A percentile compares a stretch with the other conserved stretches of the same genome.
Conservation (phyloP, 148 eudicot species). For the Salicornia ramosissima region DNA sequence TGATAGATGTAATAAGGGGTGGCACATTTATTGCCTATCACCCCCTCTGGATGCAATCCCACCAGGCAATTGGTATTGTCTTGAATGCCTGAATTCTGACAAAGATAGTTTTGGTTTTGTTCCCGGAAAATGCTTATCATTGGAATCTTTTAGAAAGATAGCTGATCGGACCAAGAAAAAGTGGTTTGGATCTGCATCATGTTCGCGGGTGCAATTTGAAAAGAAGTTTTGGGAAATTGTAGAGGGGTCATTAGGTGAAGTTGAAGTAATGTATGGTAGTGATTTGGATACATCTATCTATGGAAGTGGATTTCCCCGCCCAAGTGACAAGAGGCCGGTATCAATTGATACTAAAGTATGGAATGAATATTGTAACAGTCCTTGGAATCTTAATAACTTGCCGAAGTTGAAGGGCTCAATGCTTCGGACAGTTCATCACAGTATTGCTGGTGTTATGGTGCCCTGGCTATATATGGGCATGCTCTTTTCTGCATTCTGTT, state of each 20-base stretch:
- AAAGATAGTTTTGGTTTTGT: conserved; percentile 93
- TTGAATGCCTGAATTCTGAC: conserved; percentile 90
- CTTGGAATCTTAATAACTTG: conserved; percentile 97
- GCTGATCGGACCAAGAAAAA: conserved; percentile 89
- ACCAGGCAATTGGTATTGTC: conserved; percentile 93
- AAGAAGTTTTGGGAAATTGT: conserved; percentile 99
- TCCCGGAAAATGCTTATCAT: conserved; percentile 67
- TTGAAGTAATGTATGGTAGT: conserved; percentile 98
- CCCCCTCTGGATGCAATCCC: conserved; percentile 84
- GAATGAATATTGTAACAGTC: conserved; percentile 78
- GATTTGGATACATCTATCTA: conserved; percentile 88
- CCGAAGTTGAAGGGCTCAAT: conserved; percentile 90
- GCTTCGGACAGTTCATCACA: conserved; percentile 90
- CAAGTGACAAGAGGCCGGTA: conserved; percentile 50
- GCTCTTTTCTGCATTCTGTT: conserved; percentile 98
- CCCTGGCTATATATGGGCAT: conserved; percentile 98
- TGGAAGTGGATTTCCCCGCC: conserved; percentile 96
- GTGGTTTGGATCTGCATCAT: conserved; percentile 83
- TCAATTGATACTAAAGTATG: conserved; percentile 58
- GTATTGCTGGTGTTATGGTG: conserved; percentile 98
- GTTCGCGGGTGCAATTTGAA: conserved; percentile 72
- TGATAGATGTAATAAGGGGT: conserved; percentile 96
- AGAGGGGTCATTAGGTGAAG: conserved; percentile 84
- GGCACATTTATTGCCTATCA: conserved; percentile 92
- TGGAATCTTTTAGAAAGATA: conserved; percentile 80